phyloP scores from a whole-genome alignment of 441 rosid genomes.

The Brassica hybrid region DNA sequence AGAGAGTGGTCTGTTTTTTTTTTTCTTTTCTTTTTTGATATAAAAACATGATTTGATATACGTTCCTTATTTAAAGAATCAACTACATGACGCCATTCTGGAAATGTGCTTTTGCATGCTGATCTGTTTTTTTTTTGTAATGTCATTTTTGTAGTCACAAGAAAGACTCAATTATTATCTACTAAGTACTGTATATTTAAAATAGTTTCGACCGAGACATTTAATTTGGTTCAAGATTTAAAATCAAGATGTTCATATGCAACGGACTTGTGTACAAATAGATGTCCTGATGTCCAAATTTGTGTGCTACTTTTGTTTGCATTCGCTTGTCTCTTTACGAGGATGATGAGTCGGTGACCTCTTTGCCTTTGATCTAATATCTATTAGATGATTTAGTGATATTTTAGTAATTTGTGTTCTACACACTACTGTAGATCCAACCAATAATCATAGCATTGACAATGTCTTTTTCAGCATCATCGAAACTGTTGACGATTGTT shows the following conservation, averaged over 20 bases:
- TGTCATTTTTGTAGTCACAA: neutral
- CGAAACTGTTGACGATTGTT: neutral
- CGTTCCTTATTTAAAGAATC: neutral
- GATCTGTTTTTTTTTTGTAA: neutral
- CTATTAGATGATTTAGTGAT: conserved; percentile 3
- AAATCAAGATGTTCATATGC: conserved; percentile 20
- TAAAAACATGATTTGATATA: conserved; percentile 1
- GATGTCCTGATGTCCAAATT: conserved; percentile 33
- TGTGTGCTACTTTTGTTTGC: conserved; percentile 48
- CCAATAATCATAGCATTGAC: too few species aligned
- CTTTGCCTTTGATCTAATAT: conserved; percentile 22
- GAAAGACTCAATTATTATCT: neutral
- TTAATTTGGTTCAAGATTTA: conserved; percentile 10
- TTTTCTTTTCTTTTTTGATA: neutral
- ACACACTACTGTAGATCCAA: neutral
- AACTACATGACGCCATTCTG: neutral
- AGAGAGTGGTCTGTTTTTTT: neutral
- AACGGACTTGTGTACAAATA: conserved; percentile 13
- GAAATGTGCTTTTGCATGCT: neutral
- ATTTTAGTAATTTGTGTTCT: neutral
- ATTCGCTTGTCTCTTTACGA: conserved; percentile 38
- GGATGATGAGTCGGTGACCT: conserved; percentile 34
- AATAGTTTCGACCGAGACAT: neutral
- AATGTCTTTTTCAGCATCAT: neutral
- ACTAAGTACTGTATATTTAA: neutral